Evolutionary conservation across 495 filamentous ascomycete species (phyloP).

Genomic region (Chaetomium fimeti): DNA sequence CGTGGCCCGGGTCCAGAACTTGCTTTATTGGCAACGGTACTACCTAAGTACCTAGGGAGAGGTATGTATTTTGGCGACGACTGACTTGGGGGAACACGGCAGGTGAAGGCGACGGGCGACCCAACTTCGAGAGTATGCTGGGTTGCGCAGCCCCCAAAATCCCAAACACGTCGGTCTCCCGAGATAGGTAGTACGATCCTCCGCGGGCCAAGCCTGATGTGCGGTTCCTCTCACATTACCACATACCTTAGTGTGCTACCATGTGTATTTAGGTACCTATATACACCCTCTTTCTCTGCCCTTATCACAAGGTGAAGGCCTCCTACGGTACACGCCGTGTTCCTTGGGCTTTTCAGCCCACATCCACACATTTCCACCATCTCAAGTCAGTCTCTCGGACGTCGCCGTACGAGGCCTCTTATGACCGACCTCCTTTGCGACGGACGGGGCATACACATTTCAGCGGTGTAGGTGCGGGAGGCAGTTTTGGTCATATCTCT

Average conservation of each 20-base stretch:
- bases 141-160: neutral
- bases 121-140: neutral
- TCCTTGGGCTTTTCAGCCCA: neutral
- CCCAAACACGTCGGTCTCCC: neutral
- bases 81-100: neutral
- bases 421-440: neutral
- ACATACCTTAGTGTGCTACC: neutral
- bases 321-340: neutral
- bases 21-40: neutral
- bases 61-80: neutral
- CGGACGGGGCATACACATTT: neutral
- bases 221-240: neutral
- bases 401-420: neutral
- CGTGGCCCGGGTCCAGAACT: no score
- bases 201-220: neutral
- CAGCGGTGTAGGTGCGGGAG: neutral
- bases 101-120: slow-evolving; percentile 5
- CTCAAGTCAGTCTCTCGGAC: neutral
- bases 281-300: neutral
- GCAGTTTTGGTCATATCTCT: neutral
- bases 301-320: neutral
- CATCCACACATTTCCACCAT: neutral
- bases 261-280: neutral
- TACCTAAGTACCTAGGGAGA: no score
- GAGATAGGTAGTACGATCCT: neutral